Conservation (phyloP, 805 yeast genomes). For the Candida adriatica region DNA sequence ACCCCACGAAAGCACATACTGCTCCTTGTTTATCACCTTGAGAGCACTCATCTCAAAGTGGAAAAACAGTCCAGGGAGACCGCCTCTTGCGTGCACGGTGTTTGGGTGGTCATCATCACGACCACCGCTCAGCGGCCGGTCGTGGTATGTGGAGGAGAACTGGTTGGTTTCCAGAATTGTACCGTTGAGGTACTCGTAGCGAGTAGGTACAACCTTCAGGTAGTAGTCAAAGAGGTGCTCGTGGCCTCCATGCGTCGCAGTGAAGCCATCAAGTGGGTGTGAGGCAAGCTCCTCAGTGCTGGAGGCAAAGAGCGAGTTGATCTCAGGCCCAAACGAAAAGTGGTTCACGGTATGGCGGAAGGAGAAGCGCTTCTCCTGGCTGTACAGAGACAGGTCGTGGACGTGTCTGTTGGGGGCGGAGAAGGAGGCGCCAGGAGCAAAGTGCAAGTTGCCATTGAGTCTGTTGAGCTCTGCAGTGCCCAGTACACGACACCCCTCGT, state of each 20-base stretch:
- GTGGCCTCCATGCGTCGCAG: constrained; percentile 38
- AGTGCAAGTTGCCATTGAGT: constrained; percentile 86
- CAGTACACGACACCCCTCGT: constrained; percentile 83
- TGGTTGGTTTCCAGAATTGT: constrained; percentile 71
- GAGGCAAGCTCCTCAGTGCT: constrained; percentile 35
- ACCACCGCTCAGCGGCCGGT: constrained; percentile 81
- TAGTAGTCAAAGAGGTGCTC: constrained; percentile 67
- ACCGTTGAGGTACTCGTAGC: constrained; percentile 64
- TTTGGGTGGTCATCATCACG: constrained; percentile 87
- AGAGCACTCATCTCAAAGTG: constrained; percentile 89
- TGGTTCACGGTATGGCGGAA: constrained; percentile 77
- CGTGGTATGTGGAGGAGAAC: constrained; percentile 82
- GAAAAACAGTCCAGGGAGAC: constrained; percentile 84
- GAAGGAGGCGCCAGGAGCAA: constrained; percentile 88
- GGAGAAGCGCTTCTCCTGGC: constrained; percentile 49
- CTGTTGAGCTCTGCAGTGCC: constrained; percentile 79
- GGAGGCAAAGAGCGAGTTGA: constrained; percentile 23
- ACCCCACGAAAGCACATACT: constrained; percentile 61
- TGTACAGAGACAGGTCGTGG: constrained; percentile 79
- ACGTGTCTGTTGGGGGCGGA: constrained; percentile 56
- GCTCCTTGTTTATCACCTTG: constrained; percentile 82
- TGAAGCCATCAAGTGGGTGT: constrained; percentile 61
- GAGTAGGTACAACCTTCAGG: constrained; percentile 83
- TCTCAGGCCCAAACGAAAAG: constrained; percentile 73
- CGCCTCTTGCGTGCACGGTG: constrained; percentile 76